Conservation (phyloP, 2,329 filamentous ascomycete species). For the Lanzia echinophila region DNA sequence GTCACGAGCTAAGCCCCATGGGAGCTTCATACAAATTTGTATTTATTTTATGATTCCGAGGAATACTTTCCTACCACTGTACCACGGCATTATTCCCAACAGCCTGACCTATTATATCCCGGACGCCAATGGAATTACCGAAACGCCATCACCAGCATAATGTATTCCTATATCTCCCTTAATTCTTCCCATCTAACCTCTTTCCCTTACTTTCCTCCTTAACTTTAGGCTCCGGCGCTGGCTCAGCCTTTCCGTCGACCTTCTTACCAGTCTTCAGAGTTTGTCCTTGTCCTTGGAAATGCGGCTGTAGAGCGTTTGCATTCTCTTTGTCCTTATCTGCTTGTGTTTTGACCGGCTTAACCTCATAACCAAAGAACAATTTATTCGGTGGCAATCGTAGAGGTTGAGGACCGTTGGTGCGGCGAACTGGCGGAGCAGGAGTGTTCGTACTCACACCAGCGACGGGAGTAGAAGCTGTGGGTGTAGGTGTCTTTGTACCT, state of each 20-base stretch:
- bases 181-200: conserved; percentile 18
- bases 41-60: too few relatives aligned
- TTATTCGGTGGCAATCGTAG: conserved; percentile 81
- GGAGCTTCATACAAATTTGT: too few relatives aligned
- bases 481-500: conserved; percentile 65
- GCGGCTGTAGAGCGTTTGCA: conserved; percentile 59
- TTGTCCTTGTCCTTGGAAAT: conserved; percentile 79
- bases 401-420: conserved; percentile 76
- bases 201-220: conserved; percentile 14
- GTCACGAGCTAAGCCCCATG: too few relatives aligned
- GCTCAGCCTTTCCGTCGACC: conserved; percentile 23
- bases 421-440: conserved; percentile 29
- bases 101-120: neutral
- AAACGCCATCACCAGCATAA: neutral
- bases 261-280: conserved; percentile 69
- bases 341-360: conserved; percentile 79
- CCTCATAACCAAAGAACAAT: conserved; percentile 92
- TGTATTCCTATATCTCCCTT: neutral
- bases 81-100: neutral
- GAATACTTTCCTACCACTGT: too few relatives aligned
- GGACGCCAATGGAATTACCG: neutral
- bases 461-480: conserved; percentile 67
- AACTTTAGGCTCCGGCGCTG: conserved; percentile 10
- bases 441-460: conserved; percentile 43
- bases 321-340: conserved; percentile 63